Evolutionary conservation across 345 rosid species (phyloP).

Genomic region (Eucalyptus camaldulensis): DNA sequence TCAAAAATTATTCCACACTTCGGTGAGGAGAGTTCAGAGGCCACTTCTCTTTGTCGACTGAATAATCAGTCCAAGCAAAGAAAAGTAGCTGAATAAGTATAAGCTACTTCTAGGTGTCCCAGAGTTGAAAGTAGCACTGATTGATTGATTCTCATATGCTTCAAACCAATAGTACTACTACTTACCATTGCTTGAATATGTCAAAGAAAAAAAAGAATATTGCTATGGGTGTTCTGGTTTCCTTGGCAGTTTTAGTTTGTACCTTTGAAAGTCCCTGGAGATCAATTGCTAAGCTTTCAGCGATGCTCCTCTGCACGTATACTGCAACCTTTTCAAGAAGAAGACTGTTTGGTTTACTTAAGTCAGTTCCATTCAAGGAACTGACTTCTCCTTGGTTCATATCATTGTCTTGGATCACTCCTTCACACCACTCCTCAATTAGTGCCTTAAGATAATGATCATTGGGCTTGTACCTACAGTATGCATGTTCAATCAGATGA

Average conservation of each 20-base stretch:
- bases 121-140: background rate
- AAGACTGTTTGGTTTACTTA: slow-evolving; percentile 35
- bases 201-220: background rate
- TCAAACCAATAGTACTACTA: background rate
- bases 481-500: background rate
- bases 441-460: slow-evolving; percentile 76
- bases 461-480: slow-evolving; percentile 63
- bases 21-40: background rate
- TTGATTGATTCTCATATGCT: background rate
- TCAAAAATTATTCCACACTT: background rate
- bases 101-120: background rate
- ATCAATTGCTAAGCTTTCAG: slow-evolving; percentile 53
- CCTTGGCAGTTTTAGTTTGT: background rate
- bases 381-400: slow-evolving; percentile 15
- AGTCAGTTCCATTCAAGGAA: slow-evolving; percentile 18
- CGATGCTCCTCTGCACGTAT: slow-evolving; percentile 42
- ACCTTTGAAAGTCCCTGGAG: slow-evolving; percentile 84
- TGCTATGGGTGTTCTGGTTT: background rate
- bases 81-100: background rate
- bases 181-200: background rate
- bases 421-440: slow-evolving; percentile 98
- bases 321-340: slow-evolving; percentile 76
- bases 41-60: background rate
- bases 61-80: background rate
- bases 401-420: slow-evolving; percentile 48